Evolutionary conservation across 1,139 yeast genomes (phyloP), one percentile per base, ranked within the genome.

Genomic region (Candida gigantensis): DNA sequence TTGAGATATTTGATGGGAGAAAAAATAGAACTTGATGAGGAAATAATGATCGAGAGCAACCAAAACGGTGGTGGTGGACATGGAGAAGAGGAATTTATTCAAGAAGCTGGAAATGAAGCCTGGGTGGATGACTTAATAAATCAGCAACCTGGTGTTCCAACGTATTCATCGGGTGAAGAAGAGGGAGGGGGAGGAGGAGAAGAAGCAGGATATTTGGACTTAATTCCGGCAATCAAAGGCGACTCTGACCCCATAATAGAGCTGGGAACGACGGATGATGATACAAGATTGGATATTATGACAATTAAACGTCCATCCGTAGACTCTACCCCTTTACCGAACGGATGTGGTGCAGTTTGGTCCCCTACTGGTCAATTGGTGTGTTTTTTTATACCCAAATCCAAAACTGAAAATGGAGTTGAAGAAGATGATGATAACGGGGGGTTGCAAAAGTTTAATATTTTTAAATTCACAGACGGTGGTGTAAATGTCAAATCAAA

Each of bases 281-380:
- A 8, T 7, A 19, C 14, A 9, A 27, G 13, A 15, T 24, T 12
- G n/a, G 31, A 6, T 7, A 10, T n/a, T n/a, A n/a, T n/a, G n/a
- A n/a, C n/a, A n/a, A n/a, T n/a, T n/a, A n/a, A 34, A 14, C 29
- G 28, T 8, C 32, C 34, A 10, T 40, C 42, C 11, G 77, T 81
- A 50, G 96, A 88, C 52, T 81, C 89, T 25, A 87, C 96, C 0
- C 97, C 97, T 0, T 72, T 89, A 3, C 96, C 97, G 0, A 88
- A 86, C 53, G 95, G 92, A 3, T 89, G 96, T 65, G 96, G 97
- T 7, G 96, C 95, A 0, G 68, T 79, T 0, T 89, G 97, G 96
- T 73, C 94, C 0, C 74, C 79, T 11, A 74, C 79, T 2, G 97
- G 97, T 0, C 79, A 78, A 43, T 65, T 89, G 37, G 83, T 89